Evolutionary conservation across 2,329 filamentous ascomycete genomes (phyloP).

Genomic region (Tolypocladium tundrense): DNA sequence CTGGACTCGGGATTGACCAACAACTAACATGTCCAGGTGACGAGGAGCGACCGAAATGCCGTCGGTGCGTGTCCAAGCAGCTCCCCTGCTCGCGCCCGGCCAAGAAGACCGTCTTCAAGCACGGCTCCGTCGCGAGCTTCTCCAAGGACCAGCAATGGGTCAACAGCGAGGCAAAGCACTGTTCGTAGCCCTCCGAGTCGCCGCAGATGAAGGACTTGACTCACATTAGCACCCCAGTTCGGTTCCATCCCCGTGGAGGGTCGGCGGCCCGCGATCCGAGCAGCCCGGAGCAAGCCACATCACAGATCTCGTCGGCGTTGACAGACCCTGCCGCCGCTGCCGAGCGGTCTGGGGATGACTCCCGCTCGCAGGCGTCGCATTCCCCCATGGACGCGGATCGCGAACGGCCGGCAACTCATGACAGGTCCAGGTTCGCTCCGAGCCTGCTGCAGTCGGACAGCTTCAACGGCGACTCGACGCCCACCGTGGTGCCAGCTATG

Average conservation of each 20-base stretch:
- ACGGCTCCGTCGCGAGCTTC: slow-evolving; percentile 21
- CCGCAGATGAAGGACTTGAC: background rate
- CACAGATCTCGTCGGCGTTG: background rate
- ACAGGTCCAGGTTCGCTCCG: background rate
- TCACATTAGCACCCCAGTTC: slow-evolving; percentile 3
- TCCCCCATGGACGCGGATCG: background rate
- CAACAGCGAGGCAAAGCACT: slow-evolving; percentile 21
- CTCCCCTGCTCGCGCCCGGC: slow-evolving; percentile 22
- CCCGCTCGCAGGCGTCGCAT: background rate
- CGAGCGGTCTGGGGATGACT: background rate
- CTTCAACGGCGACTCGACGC: background rate
- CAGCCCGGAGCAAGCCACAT: background rate
- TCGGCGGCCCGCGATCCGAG: slow-evolving; percentile 1
- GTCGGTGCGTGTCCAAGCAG: slow-evolving; percentile 21
- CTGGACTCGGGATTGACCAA: background rate
- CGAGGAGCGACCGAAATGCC: slow-evolving; percentile 25
- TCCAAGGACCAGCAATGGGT: slow-evolving; percentile 26
- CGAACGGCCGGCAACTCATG: background rate
- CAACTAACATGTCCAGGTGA: slow-evolving; percentile 18
- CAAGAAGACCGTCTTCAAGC: slow-evolving; percentile 25
- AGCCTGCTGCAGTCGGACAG: background rate
- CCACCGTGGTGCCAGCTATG: background rate
- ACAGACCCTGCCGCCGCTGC: background rate
- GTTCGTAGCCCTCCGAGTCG: slow-evolving; percentile 11
- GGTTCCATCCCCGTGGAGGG: slow-evolving; percentile 9